Conservation (phyloP, 2,329 filamentous ascomycete genomes). For the Endoconidiophora laricicola region DNA sequence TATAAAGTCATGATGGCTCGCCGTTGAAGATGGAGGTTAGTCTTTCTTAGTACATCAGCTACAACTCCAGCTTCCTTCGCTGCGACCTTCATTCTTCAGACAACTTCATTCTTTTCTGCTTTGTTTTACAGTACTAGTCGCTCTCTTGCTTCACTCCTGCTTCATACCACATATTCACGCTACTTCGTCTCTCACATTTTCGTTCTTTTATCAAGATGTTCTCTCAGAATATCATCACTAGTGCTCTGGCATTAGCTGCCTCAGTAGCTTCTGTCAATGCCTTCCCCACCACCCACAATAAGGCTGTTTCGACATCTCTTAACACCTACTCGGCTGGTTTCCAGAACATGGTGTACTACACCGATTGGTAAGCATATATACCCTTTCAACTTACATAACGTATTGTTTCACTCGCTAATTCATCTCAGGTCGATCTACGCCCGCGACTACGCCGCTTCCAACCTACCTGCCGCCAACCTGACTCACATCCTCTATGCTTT, state of each 20-base stretch:
- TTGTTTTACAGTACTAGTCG: background rate
- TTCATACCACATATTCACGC: background rate
- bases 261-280: background rate
- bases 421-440: constrained; percentile 50
- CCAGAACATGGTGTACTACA: constrained; percentile 13
- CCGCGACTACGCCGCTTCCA: constrained; percentile 53
- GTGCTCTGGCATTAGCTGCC: constrained; percentile 4
- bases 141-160: background rate
- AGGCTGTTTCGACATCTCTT: background rate
- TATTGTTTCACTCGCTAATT: background rate
- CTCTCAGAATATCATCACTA: constrained; percentile 1
- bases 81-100: constrained; percentile 4
- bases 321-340: background rate
- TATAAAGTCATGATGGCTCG: too few relatives aligned
- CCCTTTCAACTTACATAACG: constrained; percentile 5
- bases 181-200: background rate
- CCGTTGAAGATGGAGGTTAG: too few relatives aligned
- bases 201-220: constrained; percentile 2
- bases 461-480: constrained; percentile 51
- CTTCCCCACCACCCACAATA: background rate
- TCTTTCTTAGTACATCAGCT: too few relatives aligned
- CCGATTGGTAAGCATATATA: constrained; percentile 7
- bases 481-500: constrained; percentile 73
- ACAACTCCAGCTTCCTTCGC: background rate
- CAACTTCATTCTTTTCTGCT: background rate